These are phyloP conservation scores for Tolypocladium amazonense DNA, from an alignment of 2,329 filamentous ascomycete genomes.

Conservation along the genomic window DNA sequence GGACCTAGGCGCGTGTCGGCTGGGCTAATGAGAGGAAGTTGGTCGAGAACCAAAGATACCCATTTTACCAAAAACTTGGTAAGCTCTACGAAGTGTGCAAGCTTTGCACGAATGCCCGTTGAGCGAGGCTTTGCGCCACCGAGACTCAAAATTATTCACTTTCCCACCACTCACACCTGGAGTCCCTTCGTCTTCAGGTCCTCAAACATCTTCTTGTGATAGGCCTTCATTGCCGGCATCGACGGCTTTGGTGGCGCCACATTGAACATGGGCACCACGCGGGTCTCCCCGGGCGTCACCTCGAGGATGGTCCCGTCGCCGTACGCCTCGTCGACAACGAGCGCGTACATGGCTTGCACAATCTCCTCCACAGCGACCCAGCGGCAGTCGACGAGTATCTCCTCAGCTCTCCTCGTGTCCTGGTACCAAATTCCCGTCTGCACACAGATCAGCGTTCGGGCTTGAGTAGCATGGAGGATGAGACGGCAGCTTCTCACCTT, in stretches of 20 bases:
- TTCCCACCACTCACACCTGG: not conserved
- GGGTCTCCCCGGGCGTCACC: slow-evolving; percentile 10
- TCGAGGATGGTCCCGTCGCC: slow-evolving; percentile 22
- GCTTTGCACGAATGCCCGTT: not conserved
- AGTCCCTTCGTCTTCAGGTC: slow-evolving; percentile 2
- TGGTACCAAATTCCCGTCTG: slow-evolving; percentile 23
- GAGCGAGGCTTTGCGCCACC: not conserved
- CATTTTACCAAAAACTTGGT: not conserved
- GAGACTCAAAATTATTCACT: not conserved
- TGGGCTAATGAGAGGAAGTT: not conserved
- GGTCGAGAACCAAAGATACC: not conserved
- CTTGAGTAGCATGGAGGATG: not conserved
- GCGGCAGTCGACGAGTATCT: slow-evolving; percentile 13
- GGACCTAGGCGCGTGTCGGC: not conserved
- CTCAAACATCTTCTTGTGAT: not conserved
- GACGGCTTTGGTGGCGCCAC: not conserved
- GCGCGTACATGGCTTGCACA: slow-evolving; percentile 19
- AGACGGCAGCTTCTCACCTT: slow-evolving; percentile 10
- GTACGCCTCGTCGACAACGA: slow-evolving; percentile 13
- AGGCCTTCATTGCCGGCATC: not conserved
- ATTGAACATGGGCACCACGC: slow-evolving; percentile 5
- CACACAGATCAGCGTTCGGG: not conserved
- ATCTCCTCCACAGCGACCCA: slow-evolving; percentile 20
- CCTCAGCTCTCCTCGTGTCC: slow-evolving; percentile 17
- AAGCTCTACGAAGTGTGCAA: not conserved